Base-by-base conservation (phyloP, 208 protist species). In the Trypanosoma vivax region DNA sequence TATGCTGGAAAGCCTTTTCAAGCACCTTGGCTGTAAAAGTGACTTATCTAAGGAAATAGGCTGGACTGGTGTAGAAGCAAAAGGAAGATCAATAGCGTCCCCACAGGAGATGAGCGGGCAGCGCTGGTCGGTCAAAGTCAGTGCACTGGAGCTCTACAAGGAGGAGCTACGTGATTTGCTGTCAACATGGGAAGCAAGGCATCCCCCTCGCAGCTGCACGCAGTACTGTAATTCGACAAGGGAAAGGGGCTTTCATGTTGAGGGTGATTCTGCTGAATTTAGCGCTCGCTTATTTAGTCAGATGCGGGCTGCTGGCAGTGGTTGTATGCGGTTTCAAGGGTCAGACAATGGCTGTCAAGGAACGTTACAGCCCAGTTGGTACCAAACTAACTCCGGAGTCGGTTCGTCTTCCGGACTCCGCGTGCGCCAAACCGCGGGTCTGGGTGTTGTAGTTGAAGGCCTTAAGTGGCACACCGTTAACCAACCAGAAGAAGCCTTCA, bases 81-180 rank as follows among this genome's bases (percentile, higher is more conserved):
- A n/a, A n/a, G n/a, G n/a, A n/a, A n/a, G n/a, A n/a, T n/a, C n/a
- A n/a, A n/a, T n/a, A n/a, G n/a, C n/a, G 34, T 4, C 50, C n/a
- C 18, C 45, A 45, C 39, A 43, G n/a, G 6, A 6, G n/a, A 19
- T 19, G 16, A 3, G n/a, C 6, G 5, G 16, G 11, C 27, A 33
- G 2, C 49, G 53, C 30, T 83, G 58, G 46, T 19, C 18, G 5
- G 69, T 86, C 14, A 47, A 49, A 7, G 59, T 92, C 25, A 76
- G 74, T 51, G 80, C 78, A 0, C 13, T 92, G 31, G 80, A 92
- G 51, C 47, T 92, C 33, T 89, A 92, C 68, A 80, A 88, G 39
- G 77, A 89, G 50, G 70, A 92, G 25, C 49, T 92, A 50, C 66
- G 65, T 21, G 84, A 92, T 54, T 53, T 92, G 39, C 39, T 92